A percentile compares a stretch with the other conserved stretches of the same genome.
These are phyloP conservation scores for Detonula confervacea DNA, from an alignment of 352 stramenopile genomes.

Conservation along the genomic window DNA sequence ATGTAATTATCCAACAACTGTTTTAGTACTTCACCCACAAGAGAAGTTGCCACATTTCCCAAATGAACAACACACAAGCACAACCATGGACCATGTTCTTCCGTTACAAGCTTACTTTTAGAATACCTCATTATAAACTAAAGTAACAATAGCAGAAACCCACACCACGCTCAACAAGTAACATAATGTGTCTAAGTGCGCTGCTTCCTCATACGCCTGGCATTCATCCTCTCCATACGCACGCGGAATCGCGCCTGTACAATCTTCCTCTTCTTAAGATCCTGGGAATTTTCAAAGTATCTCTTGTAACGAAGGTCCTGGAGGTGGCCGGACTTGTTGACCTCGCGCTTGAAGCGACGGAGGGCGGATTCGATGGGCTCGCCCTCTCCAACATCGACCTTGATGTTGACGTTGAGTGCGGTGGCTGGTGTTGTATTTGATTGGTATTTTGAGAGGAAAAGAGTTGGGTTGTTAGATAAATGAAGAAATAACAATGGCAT, in stretches of 20 bases:
- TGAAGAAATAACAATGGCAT: neutral
- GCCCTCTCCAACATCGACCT: neutral
- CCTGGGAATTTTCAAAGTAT: conserved; percentile 85
- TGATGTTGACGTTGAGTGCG: neutral
- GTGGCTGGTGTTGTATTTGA: neutral
- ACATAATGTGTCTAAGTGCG: no score
- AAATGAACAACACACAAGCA: no score
- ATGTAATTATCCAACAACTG: no score
- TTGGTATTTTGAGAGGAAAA: neutral
- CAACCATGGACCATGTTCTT: no score
- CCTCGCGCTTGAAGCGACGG: conserved; percentile 84
- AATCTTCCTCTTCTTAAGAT: conserved; percentile 84
- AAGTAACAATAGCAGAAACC: no score
- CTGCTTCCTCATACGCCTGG: conserved; percentile 62
- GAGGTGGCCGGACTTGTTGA: conserved; percentile 85
- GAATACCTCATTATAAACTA: no score
- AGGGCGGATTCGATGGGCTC: conserved; percentile 84
- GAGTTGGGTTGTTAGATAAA: neutral
- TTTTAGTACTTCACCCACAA: no score
- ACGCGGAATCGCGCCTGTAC: conserved; percentile 78
- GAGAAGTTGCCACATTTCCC: no score
- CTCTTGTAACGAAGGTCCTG: conserved; percentile 83
- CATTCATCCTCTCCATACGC: conserved; percentile 83
- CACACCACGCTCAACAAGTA: no score
- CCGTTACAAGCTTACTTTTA: no score